A percentile compares a stretch with the other conserved stretches of the same genome.
These are phyloP conservation scores for Haberlea rhodopensis DNA, from an alignment of 257 asterid genomes.

Conservation along the genomic window DNA sequence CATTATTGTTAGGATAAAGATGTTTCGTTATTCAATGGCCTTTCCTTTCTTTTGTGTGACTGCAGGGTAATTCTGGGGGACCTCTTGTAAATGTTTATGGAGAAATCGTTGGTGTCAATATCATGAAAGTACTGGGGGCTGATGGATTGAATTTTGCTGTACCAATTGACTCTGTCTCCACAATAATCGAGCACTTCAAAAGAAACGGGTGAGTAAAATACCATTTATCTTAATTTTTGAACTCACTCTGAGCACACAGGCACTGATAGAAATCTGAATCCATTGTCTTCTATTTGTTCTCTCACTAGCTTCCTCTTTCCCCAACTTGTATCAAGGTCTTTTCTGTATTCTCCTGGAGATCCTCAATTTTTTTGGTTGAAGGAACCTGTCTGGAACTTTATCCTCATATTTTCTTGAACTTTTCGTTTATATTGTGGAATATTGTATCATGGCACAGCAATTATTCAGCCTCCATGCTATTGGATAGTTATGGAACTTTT, in stretches of 20 bases:
- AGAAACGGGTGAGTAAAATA: constrained; percentile 49
- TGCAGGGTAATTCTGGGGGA: constrained; percentile 95
- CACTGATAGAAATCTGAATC: neutral
- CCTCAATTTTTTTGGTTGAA: no score
- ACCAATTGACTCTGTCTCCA: constrained; percentile 71
- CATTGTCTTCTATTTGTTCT: neutral
- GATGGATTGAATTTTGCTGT: constrained; percentile 84
- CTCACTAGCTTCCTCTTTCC: neutral
- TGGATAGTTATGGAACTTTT: no score
- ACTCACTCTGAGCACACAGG: neutral
- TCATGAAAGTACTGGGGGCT: constrained; percentile 75
- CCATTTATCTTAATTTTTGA: neutral
- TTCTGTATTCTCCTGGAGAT: no score
- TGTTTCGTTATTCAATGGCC: constrained; percentile 16
- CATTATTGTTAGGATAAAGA: constrained; percentile 12
- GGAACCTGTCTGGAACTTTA: no score
- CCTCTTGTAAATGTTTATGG: constrained; percentile 88
- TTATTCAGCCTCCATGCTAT: no score
- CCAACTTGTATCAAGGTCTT: no score
- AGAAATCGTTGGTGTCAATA: constrained; percentile 77
- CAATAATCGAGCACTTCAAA: constrained; percentile 74
- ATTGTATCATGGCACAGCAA: no score
- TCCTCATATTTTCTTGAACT: no score
- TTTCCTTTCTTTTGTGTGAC: constrained; percentile 10
- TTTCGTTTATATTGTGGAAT: no score